Base-by-base conservation (phyloP, 108 stramenopile species). In the Epithemia pelagica region DNA sequence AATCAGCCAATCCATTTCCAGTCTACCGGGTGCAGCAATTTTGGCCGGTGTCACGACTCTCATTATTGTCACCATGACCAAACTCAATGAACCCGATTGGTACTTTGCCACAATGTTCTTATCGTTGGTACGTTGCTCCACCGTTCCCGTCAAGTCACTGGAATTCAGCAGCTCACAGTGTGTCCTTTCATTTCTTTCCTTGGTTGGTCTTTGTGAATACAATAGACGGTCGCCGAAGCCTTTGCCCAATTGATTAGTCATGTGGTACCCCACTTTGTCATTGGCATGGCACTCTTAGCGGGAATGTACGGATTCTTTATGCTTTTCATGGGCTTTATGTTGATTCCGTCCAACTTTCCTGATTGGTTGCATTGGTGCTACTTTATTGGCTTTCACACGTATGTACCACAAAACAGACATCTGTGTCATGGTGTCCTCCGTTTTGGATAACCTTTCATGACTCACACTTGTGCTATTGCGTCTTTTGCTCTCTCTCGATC, bases 241-340 rank as follows among this genome's bases (percentile, higher is more conserved):
- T 62, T 81, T 62, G 82, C 80, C 0, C 69, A 81, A 60, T 32
- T 86, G 57, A 75, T 83, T 26, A 82, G 81, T n/a, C 72, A 81
- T 33, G 67, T 76, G 25, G 85, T 81, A 0, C 80, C 76, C 18
- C 77, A 87, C 58, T 87, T 78, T 61, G 78, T 87, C 10, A 80
- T 82, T 77, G 85, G 82, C 23, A 81, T 86, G 37, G 77, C 80
- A 3, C 23, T 75, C 15, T 33, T 81, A 1, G 80, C 78, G 37
- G 85, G 78, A 63, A 0, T 84, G 53, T 84, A 77, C 66, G 85
- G 84, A 18, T 68, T 86, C 55, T 78, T 80, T 63, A 82, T 82
- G 81, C 54, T 82, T 10, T 68, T 86, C 28, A 52, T 66, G 56
- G 84, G 84, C 19, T 86, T 86, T 71, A 82, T 86, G 79, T 28